A percentile compares a stretch with the other conserved stretches of the same genome.
Conservation (phyloP, 2,329 filamentous ascomycete species). For the Botrytis elliptica region DNA sequence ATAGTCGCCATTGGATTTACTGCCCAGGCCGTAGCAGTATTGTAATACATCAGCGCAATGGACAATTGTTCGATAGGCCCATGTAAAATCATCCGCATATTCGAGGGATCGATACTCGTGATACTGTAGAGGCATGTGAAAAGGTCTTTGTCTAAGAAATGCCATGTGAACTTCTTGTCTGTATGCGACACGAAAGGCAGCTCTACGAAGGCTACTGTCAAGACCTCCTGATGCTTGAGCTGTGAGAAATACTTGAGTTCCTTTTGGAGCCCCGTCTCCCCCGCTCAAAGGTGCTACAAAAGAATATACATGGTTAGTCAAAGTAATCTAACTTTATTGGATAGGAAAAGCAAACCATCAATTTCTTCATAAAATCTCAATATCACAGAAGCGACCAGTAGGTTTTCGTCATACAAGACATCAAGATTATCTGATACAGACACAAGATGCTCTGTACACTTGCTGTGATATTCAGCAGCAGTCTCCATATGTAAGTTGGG, state of each 20-base stretch:
- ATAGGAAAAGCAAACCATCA: constrained; percentile 34
- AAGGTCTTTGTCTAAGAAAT: constrained; percentile 42
- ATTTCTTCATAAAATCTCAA: constrained; percentile 45
- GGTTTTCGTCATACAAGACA: constrained; percentile 41
- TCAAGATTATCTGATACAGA: constrained; percentile 41
- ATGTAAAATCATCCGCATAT: constrained; percentile 29
- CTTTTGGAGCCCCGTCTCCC: constrained; percentile 29
- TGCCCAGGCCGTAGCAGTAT: constrained; percentile 30
- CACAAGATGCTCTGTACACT: constrained; percentile 44
- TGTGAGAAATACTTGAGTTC: constrained; percentile 32
- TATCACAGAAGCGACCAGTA: constrained; percentile 43
- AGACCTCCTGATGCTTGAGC: constrained; percentile 36
- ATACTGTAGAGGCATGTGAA: constrained; percentile 43
- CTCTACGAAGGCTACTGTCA: constrained; percentile 43
- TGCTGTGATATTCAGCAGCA: constrained; percentile 44
- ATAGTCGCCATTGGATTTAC: constrained; percentile 24
- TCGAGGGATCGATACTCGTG: constrained; percentile 29
- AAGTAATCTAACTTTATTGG: background rate
- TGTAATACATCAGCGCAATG: constrained; percentile 31
- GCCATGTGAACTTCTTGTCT: constrained; percentile 51
- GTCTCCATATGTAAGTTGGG: constrained; percentile 40
- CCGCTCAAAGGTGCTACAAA: constrained; percentile 28
- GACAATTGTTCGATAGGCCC: constrained; percentile 31
- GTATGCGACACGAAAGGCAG: constrained; percentile 48
- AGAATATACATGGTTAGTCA: background rate